A percentile compares a stretch with the other conserved stretches of the same genome.
phyloP scores from a whole-genome alignment of 371 early-diverging fungal species.

The Syncephalastrum racemosum region DNA sequence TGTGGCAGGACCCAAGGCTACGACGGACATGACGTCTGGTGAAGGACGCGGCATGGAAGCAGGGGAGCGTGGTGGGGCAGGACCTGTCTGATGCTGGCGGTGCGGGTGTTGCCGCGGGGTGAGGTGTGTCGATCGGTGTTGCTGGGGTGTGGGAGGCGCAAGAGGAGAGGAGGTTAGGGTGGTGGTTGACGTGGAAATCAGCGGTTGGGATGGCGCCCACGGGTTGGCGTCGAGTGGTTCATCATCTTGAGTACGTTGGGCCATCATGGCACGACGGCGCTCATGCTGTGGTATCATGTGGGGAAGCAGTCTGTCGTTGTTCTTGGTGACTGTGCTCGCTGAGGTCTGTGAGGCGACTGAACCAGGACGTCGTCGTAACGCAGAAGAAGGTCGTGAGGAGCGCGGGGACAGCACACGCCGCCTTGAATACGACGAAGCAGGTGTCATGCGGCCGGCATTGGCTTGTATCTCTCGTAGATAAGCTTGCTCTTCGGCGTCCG shows the following conservation, averaged over 20 bases:
- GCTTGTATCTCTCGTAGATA: conserved; percentile 25
- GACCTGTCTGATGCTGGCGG: not conserved
- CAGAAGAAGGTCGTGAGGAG: not conserved
- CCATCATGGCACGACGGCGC: not conserved
- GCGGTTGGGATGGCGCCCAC: conserved; percentile 20
- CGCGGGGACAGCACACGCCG: not conserved
- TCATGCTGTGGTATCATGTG: conserved; percentile 16
- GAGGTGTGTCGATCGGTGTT: conserved; percentile 1
- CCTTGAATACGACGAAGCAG: not conserved
- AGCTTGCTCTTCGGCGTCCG: conserved; percentile 27
- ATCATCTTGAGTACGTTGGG: conserved; percentile 4
- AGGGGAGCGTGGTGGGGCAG: not conserved
- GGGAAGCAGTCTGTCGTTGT: conserved; percentile 11
- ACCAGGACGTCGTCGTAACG: not conserved
- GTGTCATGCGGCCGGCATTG: not conserved
- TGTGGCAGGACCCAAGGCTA: conserved; percentile 37
- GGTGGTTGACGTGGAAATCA: not conserved
- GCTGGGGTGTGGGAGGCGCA: not conserved
- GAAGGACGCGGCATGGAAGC: conserved; percentile 1
- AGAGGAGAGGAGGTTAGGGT: not conserved
- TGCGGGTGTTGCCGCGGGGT: not conserved
- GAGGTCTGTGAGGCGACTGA: not conserved
- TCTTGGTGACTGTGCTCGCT: conserved; percentile 5
- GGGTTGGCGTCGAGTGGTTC: conserved; percentile 24
- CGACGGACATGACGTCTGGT: conserved; percentile 10